Evolutionary conservation across 2,329 filamentous ascomycete species (phyloP).

Genomic region (Aspergillus fumigatus): DNA sequence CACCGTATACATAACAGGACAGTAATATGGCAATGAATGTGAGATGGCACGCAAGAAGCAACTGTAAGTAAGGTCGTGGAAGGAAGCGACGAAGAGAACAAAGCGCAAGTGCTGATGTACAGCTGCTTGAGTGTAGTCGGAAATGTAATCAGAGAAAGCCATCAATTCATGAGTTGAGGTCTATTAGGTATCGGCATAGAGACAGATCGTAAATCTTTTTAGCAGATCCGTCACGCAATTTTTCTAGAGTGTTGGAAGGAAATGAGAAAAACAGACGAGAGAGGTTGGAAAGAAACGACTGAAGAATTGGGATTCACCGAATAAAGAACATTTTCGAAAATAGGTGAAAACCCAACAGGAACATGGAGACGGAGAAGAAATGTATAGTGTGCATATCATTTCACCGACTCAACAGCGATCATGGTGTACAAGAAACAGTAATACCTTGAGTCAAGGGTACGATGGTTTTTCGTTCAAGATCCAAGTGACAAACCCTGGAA

Average conservation of each 20-base stretch:
- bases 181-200: conserved; percentile 29
- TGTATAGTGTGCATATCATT: conserved; percentile 7
- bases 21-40: neutral
- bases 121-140: neutral
- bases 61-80: neutral
- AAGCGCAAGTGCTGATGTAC: neutral
- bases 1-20: neutral
- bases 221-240: conserved; percentile 21
- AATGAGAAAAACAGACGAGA: conserved; percentile 3
- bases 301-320: neutral
- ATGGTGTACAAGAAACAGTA: neutral
- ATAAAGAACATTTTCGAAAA: neutral
- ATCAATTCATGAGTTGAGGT: conserved; percentile 22
- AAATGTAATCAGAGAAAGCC: conserved; percentile 12
- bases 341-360: neutral
- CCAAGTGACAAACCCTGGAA: conserved; percentile 73
- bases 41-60: neutral
- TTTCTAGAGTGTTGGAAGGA: conserved; percentile 22
- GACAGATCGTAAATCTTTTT: conserved; percentile 23
- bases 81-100: neutral
- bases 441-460: neutral
- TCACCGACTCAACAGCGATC: neutral
- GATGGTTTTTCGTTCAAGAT: conserved; percentile 33
- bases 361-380: conserved; percentile 1
- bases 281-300: conserved; percentile 1